Base-by-base conservation (phyloP, 2,329 filamentous ascomycete genomes). In the Colletotrichum godetiae region DNA sequence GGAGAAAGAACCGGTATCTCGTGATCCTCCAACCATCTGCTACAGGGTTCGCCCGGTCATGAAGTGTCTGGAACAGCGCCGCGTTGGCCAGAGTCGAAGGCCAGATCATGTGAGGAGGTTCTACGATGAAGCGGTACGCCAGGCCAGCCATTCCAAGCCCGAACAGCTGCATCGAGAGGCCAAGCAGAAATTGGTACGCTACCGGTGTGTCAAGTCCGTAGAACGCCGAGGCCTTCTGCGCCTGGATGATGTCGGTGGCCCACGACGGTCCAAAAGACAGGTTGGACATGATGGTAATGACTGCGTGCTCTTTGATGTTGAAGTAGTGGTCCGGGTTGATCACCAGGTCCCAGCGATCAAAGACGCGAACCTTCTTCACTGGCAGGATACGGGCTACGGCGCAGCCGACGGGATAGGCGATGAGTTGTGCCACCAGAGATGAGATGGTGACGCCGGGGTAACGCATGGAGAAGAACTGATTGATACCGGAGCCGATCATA, bases 221-320 rank as follows among this genome's bases (percentile, higher is more conserved):
- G 72, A 76, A 86, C 82, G 76, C 85, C 82, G 77, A 85, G 84
- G 76, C 82, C 86, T 60, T 79, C 72, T 86, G 85, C 8, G 81
- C 81, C 82, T 82, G 84, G 67, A 85, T 82, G 56, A 86, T 84
- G 74, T 84, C 82, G 74, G 81, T 80, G 1, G 84, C 85, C 76
- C 85, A 86, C 0, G 84, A 84, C 4, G 79, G 78, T 52, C 81
- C 80, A 74, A 79, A 83, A 10, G 82, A 82, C 12, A 85, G 84
- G 76, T 90, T 90, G 59, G 90, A 87, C 85, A 88, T 87, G 77
- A 88, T 84, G 31, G 85, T 85, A 58, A 89, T 83, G 24, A 89
- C 79, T 76, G 85, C 84, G 78, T 89, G 87, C 78, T 89, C 88
- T 76, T 89, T 89, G 75, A 85, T 84, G 73, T 83, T 87, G 77